A percentile compares a stretch with the other conserved stretches of the same genome.
phyloP scores from a whole-genome alignment of 2,329 filamentous ascomycete genomes.

The Camillea tinctor region DNA sequence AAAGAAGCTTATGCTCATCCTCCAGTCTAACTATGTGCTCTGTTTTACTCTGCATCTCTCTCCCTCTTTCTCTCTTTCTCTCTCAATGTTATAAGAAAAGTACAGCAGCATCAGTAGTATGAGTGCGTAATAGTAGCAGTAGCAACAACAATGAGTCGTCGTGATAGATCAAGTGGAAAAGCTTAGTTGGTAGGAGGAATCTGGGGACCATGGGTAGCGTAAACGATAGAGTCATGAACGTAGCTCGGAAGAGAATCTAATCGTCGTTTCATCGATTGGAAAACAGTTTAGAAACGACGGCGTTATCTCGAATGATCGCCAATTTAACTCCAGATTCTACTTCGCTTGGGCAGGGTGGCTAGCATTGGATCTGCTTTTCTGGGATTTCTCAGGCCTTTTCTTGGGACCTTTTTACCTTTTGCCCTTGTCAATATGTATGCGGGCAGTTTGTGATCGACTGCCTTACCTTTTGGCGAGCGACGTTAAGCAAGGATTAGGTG shows the following conservation, averaged over 20 bases:
- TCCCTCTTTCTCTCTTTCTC: too few relatives aligned
- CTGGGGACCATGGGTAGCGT: neutral
- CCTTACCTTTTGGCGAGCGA: conserved; percentile 16
- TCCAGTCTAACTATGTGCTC: too few relatives aligned
- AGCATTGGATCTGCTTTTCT: conserved; percentile 18
- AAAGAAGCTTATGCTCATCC: conserved; percentile 13
- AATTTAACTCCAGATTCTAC: neutral
- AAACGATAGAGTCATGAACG: neutral
- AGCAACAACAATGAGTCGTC: neutral
- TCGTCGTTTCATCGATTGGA: neutral
- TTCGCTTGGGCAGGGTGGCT: conserved; percentile 9
- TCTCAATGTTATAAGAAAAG: neutral
- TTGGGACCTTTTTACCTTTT: conserved; percentile 11
- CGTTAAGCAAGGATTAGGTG: conserved; percentile 5
- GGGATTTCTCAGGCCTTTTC: conserved; percentile 16
- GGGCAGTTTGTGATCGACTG: conserved; percentile 29
- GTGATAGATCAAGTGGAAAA: neutral
- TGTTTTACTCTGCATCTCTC: too few relatives aligned
- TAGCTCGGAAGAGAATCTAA: neutral
- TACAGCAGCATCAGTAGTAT: neutral
- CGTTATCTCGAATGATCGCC: neutral
- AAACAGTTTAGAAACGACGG: conserved; percentile 1
- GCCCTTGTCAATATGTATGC: conserved; percentile 10
- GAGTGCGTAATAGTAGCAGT: too few relatives aligned
- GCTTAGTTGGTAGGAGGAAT: neutral